Conservation (phyloP, 1,139 yeast species). For the Entelexis paramagnoliae region DNA sequence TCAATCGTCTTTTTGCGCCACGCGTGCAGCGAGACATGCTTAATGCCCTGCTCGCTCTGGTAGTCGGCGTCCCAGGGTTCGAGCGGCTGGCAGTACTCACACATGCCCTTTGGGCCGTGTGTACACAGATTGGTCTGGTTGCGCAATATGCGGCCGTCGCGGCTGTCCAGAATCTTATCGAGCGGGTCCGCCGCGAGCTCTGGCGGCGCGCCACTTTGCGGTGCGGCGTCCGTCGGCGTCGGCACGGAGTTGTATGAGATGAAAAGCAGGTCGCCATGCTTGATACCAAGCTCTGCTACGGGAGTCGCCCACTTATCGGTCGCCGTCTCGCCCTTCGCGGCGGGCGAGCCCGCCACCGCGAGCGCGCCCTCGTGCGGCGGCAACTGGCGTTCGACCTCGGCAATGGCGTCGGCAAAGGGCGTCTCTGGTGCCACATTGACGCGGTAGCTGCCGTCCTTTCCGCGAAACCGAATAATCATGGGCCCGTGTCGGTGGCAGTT, state of each 20-base stretch:
- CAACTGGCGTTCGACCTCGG: slow-evolving; percentile 29
- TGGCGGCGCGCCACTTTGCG: neutral
- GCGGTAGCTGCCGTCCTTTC: slow-evolving; percentile 75
- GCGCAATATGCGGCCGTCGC: slow-evolving; percentile 65
- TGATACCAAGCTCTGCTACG: slow-evolving; percentile 45
- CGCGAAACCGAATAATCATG: slow-evolving; percentile 63
- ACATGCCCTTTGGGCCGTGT: slow-evolving; percentile 93
- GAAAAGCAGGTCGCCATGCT: slow-evolving; percentile 79
- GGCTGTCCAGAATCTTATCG: slow-evolving; percentile 59
- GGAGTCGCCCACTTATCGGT: slow-evolving; percentile 39
- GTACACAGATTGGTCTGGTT: slow-evolving; percentile 56
- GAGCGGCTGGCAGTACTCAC: slow-evolving; percentile 90
- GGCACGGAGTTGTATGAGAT: slow-evolving; percentile 27
- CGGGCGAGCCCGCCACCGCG: slow-evolving; percentile 20
- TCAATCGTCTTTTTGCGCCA: slow-evolving; percentile 65
- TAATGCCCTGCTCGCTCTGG: slow-evolving; percentile 64
- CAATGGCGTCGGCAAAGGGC: slow-evolving; percentile 43
- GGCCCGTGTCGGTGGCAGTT: neutral
- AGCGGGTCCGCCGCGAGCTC: slow-evolving; percentile 25
- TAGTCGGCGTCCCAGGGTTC: slow-evolving; percentile 89
- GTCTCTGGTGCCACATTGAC: slow-evolving; percentile 42
- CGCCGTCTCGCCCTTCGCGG: slow-evolving; percentile 38
- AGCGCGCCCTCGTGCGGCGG: slow-evolving; percentile 22
- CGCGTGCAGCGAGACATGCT: slow-evolving; percentile 83
- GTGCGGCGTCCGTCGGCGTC: neutral